Conservation (phyloP, 2,329 filamentous ascomycete species). For the Pseudodiploospora longispora region DNA sequence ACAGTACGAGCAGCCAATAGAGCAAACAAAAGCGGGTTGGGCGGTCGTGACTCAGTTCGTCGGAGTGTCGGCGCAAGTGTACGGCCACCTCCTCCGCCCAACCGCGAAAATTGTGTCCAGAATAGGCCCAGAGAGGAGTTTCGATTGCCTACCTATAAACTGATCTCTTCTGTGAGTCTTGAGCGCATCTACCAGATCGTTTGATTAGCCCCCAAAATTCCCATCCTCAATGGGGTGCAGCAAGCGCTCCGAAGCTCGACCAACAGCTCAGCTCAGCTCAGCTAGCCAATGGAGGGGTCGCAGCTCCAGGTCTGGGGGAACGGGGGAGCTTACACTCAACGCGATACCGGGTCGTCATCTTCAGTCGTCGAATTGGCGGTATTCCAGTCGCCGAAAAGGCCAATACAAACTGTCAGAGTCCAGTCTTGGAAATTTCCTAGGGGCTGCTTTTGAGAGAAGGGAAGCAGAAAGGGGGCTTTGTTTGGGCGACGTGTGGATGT, state of each 20-base stretch:
- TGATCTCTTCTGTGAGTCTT: slow-evolving; percentile 89
- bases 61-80: no score
- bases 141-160: slow-evolving; percentile 56
- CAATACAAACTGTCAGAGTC: no score
- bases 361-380: background rate
- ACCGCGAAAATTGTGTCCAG: background rate
- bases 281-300: background rate
- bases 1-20: no score
- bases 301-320: background rate
- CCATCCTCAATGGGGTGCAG: no score
- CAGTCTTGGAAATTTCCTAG: no score
- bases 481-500: no score
- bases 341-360: slow-evolving; percentile 57
- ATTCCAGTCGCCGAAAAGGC: no score
- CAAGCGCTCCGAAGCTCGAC: background rate
- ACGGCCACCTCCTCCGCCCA: background rate
- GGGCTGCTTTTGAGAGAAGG: no score
- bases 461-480: no score
- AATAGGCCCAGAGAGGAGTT: background rate
- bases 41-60: no score
- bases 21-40: no score
- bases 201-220: slow-evolving; percentile 10
- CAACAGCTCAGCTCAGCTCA: background rate
- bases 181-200: slow-evolving; percentile 42
- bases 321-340: slow-evolving; percentile 58